Percentiles rank a stretch among this genome's conserved stretches.
Evolutionary conservation across 768 basidiomycete genomes (phyloP).

Genomic region (Tylopilus plumbeoviolaceoides): DNA sequence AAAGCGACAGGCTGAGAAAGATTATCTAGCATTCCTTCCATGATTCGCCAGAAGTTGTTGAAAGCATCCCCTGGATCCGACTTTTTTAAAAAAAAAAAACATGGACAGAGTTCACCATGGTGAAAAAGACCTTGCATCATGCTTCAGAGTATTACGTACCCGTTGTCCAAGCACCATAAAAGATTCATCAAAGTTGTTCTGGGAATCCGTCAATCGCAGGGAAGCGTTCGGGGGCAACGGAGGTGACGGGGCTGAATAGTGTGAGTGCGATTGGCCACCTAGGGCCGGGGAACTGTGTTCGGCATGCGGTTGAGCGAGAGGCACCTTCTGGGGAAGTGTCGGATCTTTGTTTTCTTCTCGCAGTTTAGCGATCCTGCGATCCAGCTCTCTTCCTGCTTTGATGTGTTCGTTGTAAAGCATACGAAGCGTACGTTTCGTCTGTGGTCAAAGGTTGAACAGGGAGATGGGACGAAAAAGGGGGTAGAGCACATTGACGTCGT

Average conservation of each 20-base stretch:
- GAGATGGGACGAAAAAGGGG: constrained; percentile 18
- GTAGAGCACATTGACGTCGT: constrained; percentile 61
- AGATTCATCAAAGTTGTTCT: constrained; percentile 75
- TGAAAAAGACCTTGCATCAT: neutral
- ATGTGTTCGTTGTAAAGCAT: constrained; percentile 73
- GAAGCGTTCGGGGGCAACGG: constrained; percentile 42
- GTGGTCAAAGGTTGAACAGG: constrained; percentile 6
- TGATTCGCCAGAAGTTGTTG: constrained; percentile 85
- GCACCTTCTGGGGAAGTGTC: constrained; percentile 57
- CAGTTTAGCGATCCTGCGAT: constrained; percentile 66
- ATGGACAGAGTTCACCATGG: neutral
- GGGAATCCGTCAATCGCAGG: constrained; percentile 42
- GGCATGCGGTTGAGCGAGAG: constrained; percentile 20
- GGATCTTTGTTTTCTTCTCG: constrained; percentile 78
- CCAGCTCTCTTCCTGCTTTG: constrained; percentile 67
- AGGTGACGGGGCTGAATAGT: constrained; percentile 38
- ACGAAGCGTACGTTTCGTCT: constrained; percentile 76
- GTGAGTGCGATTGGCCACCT: constrained; percentile 9
- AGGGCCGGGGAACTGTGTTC: constrained; percentile 23
- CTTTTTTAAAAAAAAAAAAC: constrained; percentile 30
- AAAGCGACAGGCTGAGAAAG: constrained; percentile 80
- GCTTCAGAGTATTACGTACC: constrained; percentile 35
- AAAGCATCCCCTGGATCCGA: constrained; percentile 84
- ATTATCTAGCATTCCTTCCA: constrained; percentile 83
- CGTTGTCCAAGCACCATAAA: constrained; percentile 85